Conservation (phyloP, 1,284 basidiomycete species). For the Leucoagaricus sp. region DNA sequence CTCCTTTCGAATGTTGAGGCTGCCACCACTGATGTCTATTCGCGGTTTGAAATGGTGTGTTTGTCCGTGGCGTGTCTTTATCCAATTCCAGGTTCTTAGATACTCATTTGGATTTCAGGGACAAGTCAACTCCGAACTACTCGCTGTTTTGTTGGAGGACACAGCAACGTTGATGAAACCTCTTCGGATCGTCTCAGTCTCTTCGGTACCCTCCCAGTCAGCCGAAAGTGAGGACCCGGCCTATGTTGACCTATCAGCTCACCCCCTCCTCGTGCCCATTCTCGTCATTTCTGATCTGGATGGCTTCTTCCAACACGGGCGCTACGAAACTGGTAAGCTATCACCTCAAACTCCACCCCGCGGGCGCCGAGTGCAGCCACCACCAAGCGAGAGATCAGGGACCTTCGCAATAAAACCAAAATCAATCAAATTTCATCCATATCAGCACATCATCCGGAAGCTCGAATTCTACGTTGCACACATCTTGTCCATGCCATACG, state of each 20-base stretch:
- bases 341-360: neutral
- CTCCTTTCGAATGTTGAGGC: constrained; percentile 49
- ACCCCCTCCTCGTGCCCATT: constrained; percentile 42
- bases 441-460: constrained; percentile 49
- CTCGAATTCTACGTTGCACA: constrained; percentile 60
- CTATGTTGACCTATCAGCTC: constrained; percentile 24
- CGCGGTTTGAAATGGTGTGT: constrained; percentile 51
- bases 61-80: constrained; percentile 22
- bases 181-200: constrained; percentile 38
- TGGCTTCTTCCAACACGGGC: constrained; percentile 18
- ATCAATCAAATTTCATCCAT: constrained; percentile 1
- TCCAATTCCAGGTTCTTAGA: neutral
- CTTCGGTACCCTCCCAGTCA: constrained; percentile 15
- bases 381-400: constrained; percentile 15
- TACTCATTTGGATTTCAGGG: constrained; percentile 36
- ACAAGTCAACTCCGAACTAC: constrained; percentile 43
- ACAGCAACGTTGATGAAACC: constrained; percentile 51
- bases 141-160: constrained; percentile 57
- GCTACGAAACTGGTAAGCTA: neutral
- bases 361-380: neutral
- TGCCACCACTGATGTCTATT: constrained; percentile 62
- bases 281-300: constrained; percentile 59
- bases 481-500: constrained; percentile 42
- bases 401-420: constrained; percentile 27
- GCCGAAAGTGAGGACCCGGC: constrained; percentile 6